Base-by-base conservation (phyloP, 805 yeast genomes). In the Metschnikowia santaceciliae region DNA sequence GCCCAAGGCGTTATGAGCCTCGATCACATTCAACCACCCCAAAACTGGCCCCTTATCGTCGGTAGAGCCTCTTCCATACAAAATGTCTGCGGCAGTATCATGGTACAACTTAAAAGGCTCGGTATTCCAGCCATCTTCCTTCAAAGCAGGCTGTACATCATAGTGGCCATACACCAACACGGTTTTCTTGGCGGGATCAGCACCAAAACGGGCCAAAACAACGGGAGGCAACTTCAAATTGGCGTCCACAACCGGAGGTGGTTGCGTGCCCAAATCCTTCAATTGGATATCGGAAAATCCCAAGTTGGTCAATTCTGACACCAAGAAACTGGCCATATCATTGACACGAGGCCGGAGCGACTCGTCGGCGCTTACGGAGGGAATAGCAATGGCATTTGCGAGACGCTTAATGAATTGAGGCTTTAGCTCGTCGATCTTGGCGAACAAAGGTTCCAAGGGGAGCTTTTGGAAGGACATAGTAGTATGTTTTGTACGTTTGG, bases 11-110 rank as follows among this genome's bases (percentile, higher is more conserved):
- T 79, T 83, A 72, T 94, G 97, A 14, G 99, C 97, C 72, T 91
- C 87, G 40, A 94, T 77, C 38, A 84, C 86, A 67, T 94, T 92
- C 67, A 94, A 79, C 99, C 99, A 94, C 49, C 96, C 97, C 61
- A 91, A 77, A 42, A 94, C 95, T 35, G 99, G 99, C 32, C 99
- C 99, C 71, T 96, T 94, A 68, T 94, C 99, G 67, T 94, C 99
- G 39, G 97, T 88, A 19, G 96, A 76, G 41, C 99, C 99, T 71
- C 99, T 83, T 45, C 97, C 99, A 62, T 80, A 82, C 63, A 94
- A 75, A 56, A 86, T 78, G 56, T 82, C 85, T 58, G 81, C 81
- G 65, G 84, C 88, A 46, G 75, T 72, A 57, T 74, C 77, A 57
- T 69, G 70, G 54, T 80, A 78, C 63, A 94, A 73, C 50, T 72